Conservation (phyloP, 441 rosid genomes). For the Adansonia madagascariensis region DNA sequence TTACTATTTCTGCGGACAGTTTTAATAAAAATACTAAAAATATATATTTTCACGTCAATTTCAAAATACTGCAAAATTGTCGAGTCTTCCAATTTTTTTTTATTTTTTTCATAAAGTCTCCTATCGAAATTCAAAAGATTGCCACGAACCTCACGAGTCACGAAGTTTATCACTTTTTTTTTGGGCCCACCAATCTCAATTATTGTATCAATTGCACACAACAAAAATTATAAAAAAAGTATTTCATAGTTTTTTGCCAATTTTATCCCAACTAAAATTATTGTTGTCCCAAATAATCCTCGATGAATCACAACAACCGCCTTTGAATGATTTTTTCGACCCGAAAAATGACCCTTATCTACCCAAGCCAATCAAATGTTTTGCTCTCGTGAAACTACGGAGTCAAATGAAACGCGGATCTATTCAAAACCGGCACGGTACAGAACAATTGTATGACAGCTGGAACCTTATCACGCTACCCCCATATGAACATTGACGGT, state of each 20-base stretch:
- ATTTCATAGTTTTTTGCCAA: not conserved
- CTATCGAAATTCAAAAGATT: not conserved
- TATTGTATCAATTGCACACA: not conserved
- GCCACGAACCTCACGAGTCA: not conserved
- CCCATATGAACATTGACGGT: not conserved
- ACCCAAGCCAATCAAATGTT: not conserved
- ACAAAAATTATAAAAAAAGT: not conserved
- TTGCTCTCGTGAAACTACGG: not conserved
- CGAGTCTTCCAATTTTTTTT: too few species aligned
- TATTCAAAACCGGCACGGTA: constrained; percentile 21
- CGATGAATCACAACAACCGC: not conserved
- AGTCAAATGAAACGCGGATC: not conserved
- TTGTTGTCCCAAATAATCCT: not conserved
- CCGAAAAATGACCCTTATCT: not conserved
- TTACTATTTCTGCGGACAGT: too few species aligned
- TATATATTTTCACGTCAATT: too few species aligned
- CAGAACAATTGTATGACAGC: not conserved
- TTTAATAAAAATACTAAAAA: too few species aligned
- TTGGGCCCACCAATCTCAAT: not conserved
- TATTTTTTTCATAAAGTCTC: too few species aligned
- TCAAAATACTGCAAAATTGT: too few species aligned
- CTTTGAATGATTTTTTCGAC: not conserved
- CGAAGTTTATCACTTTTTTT: not conserved
- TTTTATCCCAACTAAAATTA: not conserved
- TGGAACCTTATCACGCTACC: not conserved